Evolutionary conservation across 2,329 filamentous ascomycete genomes (phyloP), one percentile per base, ranked within the genome.

Genomic region (Diaporthe ampelina): DNA sequence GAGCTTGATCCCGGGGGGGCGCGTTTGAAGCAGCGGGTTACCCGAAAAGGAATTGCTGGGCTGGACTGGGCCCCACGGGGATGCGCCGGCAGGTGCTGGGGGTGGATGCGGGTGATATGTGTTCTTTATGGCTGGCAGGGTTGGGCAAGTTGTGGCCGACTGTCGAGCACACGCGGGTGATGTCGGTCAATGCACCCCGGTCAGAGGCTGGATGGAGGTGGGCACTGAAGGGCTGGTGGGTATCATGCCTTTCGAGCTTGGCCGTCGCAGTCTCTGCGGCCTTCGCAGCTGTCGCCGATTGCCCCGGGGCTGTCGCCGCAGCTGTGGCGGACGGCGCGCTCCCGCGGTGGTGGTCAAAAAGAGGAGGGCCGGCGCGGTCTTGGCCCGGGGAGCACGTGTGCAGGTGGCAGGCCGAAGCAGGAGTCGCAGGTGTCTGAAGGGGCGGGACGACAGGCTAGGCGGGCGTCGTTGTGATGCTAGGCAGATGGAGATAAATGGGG

Each of bases 1-100:
- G 59, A 69, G 72, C 68, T 75, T 72, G 72, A 59, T 72, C 37
- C 59, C 68, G 57, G 61, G 57, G 57, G 70, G 56, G 40, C 43
- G 59, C 54, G 67, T 69, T 52, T 69, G 54, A 54, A 45, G 57
- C 54, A 45, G 59, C 26, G 19, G 40, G 43, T 70, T 32, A 4
- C 40, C 59, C 72, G 56, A 69, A 43, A 54, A 29, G 56, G 48
- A n/a, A 50, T 10, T 56, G 48, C 58, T 43, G 37, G 50, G 45
- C 48, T 63, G 26, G 19, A 26, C 13, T 43, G 58, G 37, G 48
- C 70, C 35, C 43, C 57, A 26, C 32, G 54, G 52, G 59, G 43
- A 61, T 56, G 57, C 70, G 70, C 54, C 48, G 59, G 40, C n/a
- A 63, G 70, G 43, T 45, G 19, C 29, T 54, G 63, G 13, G 35